These are phyloP conservation scores for Aspergillus cavernicola DNA, from an alignment of 495 filamentous ascomycete species.

Conservation along the genomic window DNA sequence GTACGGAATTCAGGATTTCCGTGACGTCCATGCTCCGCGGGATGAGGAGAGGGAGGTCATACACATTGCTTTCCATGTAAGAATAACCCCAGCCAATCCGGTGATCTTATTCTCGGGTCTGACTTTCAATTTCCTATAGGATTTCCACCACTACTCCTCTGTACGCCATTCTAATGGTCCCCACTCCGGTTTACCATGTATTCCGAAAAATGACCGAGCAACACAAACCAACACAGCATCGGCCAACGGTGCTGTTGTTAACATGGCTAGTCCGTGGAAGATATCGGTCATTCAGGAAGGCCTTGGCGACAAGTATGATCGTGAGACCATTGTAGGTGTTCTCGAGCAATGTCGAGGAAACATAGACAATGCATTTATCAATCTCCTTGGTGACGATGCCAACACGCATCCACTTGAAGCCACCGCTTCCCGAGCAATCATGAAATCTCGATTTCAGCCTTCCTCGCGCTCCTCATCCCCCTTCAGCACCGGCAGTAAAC, in stretches of 20 bases:
- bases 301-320: constrained; percentile 53
- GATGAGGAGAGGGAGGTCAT: constrained; percentile 41
- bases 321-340: constrained; percentile 51
- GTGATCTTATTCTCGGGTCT: neutral
- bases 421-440: constrained; percentile 20
- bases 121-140: constrained; percentile 7
- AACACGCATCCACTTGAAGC: constrained; percentile 26
- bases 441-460: constrained; percentile 37
- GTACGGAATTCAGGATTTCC: constrained; percentile 40
- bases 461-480: constrained; percentile 43
- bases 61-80: constrained; percentile 72
- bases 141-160: constrained; percentile 73
- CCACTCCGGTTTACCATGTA: constrained; percentile 52
- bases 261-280: constrained; percentile 53
- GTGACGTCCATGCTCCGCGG: constrained; percentile 44
- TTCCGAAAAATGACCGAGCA: constrained; percentile 25
- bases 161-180: constrained; percentile 60
- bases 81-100: constrained; percentile 19
- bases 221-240: constrained; percentile 14
- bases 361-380: constrained; percentile 56
- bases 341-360: constrained; percentile 59
- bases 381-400: constrained; percentile 51
- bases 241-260: constrained; percentile 10
- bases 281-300: constrained; percentile 55
- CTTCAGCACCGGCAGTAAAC: constrained; percentile 46